Evolutionary conservation across 805 yeast species (phyloP), one percentile per base, ranked within the genome.

Genomic region (Brettanomyces bruxellensis): DNA sequence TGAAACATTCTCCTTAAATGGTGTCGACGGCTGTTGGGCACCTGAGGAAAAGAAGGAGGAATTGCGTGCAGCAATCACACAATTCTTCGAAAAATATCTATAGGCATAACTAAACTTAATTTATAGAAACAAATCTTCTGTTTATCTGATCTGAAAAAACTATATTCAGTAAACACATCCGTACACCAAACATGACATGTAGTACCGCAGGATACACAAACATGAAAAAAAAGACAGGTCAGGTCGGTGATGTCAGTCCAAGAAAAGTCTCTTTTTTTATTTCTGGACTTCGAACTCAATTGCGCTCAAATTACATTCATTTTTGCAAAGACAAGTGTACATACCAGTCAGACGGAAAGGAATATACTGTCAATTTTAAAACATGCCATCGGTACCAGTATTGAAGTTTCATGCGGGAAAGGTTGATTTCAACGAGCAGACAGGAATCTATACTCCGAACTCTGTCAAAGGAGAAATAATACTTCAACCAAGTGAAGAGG

Each of bases 331-430:
- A 28, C 9, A 6, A 28, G 32, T 28, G 32, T 7, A 6, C 32
- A 28, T 28, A 28, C 32, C 9, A 6, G 7, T 28, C 9, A 2
- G 11, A 28, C 32, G 32, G 9, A 28, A 28, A 28, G 11, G 32
- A 28, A 28, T 25, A 34, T n/a, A 18, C 18, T 18, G 18, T 18
- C 18, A 18, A 18, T 2, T 18, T 18, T 18, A 18, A 34, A 18
- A 24, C 52, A 55, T 57, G 51, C 52, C 37, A 38, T 45, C 46
- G 46, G 50, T 42, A 11, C 62, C 66, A 11, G 23, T 35, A 8
- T 47, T 65, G 14, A 77, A 67, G 52, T 85, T 86, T 69, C 81
- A 83, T 62, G 95, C 95, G 25, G 95, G 95, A 22, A 75, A 73
- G 59, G 93, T 85, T 7, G 71, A 71, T 13, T 82, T 75, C 59